Evolutionary conservation across 176 grass and related monocot species (phyloP), one percentile per base, ranked within the genome.

Genomic region (Stipa capillata): DNA sequence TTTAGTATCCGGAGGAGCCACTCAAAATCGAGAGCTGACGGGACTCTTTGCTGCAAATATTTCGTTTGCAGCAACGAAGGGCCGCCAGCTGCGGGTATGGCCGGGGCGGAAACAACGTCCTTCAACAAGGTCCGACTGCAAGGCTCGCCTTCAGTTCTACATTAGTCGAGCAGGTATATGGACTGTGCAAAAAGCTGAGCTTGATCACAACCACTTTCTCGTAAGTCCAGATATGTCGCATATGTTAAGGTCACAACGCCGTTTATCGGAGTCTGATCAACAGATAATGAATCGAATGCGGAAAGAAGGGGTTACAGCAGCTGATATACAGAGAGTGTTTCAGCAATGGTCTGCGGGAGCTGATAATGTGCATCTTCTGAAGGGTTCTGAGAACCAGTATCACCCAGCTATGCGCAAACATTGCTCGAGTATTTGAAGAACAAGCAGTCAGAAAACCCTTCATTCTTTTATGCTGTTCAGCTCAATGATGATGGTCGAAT

Each of bases 401-500:
- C 57, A 34, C 28, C 57, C 11, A 64, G 31, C 28, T 61, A 80
- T 29, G 69, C 77, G 11, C 84, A 80, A 53, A 57, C 63, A 39
- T 41, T 86, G 49, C 41, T 74, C 8, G 84, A 86, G 29, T 85
- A 70, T 63, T 17, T 85, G 31, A 85, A 87, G 74, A 81, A 55
- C 78, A 91, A 87, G 80, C 80, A 80, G 82, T 68, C 66, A 23
- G 79, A 85, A 12, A 78, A 91, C 47, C 89, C 71, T 4, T 88
- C 71, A 31, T 91, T 91, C 72, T 91, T 88, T 55, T 87, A 87
- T 67, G 85, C 89, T 7, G 52, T 88, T 48, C 89, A 91, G 70
- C 45, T 91, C 42, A 82, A 91, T 59, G 81, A 63, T 8, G 42
- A 85, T 42, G 80, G 80, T 49, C 66, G 54, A 43, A 31, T 91